A percentile compares a stretch with the other conserved stretches of the same genome.
Conservation (phyloP, 2,329 filamentous ascomycete species). For the Botrytis tulipae region DNA sequence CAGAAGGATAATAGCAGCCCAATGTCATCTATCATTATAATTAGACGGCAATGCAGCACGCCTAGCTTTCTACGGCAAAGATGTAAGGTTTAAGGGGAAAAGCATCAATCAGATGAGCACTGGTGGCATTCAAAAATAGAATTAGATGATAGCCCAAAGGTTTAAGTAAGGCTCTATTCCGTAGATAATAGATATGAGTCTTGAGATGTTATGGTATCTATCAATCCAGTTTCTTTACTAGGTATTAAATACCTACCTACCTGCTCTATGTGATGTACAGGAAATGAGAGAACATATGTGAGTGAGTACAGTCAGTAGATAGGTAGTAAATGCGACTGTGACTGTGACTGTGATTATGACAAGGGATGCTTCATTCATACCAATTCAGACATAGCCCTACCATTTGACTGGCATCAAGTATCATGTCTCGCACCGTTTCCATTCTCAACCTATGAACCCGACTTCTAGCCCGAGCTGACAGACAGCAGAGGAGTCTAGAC, state of each 20-base stretch:
- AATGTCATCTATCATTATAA: neutral
- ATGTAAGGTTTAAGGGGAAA: neutral
- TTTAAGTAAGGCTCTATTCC: neutral
- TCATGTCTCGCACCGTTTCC: neutral
- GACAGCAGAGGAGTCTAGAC: neutral
- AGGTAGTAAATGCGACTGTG: too few species aligned
- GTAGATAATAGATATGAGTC: neutral
- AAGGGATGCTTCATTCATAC: too few species aligned
- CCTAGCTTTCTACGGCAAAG: neutral
- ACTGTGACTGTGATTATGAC: too few species aligned
- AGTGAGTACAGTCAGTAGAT: neutral
- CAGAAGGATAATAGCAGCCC: neutral
- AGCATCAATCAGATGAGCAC: neutral
- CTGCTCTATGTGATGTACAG: neutral
- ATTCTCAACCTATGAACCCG: neutral
- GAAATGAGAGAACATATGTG: neutral
- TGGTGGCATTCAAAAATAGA: neutral
- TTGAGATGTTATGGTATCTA: neutral
- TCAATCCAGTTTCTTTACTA: neutral
- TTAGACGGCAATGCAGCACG: conserved; percentile 6
- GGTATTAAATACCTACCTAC: neutral
- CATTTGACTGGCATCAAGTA: neutral
- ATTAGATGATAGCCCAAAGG: neutral
- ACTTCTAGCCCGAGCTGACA: neutral
- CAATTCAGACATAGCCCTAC: neutral